Evolutionary conservation across 805 yeast species (phyloP).

Genomic region (Ogataea neopini): DNA sequence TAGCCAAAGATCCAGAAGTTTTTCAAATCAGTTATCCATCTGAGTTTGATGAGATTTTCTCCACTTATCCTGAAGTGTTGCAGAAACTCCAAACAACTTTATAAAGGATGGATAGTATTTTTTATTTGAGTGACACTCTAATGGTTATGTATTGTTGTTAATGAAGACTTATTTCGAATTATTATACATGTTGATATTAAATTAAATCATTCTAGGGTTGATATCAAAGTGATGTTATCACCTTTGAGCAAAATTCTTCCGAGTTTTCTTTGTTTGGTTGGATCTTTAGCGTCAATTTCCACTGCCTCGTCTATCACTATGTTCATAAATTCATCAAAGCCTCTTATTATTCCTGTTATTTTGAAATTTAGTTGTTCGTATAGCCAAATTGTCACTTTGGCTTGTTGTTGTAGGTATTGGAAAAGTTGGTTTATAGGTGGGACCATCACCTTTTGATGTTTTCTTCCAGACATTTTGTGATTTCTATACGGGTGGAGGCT

Average conservation of each 20-base stretch:
- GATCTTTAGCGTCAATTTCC: constrained; percentile 57
- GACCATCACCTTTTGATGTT: constrained; percentile 56
- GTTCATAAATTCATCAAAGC: constrained; percentile 98
- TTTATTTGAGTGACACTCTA: background rate
- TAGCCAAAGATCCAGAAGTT: constrained; percentile 84
- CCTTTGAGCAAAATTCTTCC: constrained; percentile 88
- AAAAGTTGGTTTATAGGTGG: constrained; percentile 94
- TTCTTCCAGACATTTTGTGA: constrained; percentile 39
- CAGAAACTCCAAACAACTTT: constrained; percentile 7
- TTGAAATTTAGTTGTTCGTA: constrained; percentile 79
- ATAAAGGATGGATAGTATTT: background rate
- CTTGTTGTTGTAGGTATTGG: constrained; percentile 80
- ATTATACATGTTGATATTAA: background rate
- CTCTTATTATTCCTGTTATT: constrained; percentile 81
- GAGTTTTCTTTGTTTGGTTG: constrained; percentile 44
- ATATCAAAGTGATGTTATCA: constrained; percentile 84
- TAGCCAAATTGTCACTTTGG: constrained; percentile 82
- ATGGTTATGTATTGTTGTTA: background rate
- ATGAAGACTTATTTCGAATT: background rate
- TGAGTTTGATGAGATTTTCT: constrained; percentile 30
- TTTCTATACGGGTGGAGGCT: too few species aligned
- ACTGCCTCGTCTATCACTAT: constrained; percentile 58
- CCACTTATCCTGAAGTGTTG: constrained; percentile 29
- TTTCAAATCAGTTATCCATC: constrained; percentile 73
- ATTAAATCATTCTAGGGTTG: constrained; percentile 29